A percentile compares a stretch with the other conserved stretches of the same genome.
phyloP scores from a whole-genome alignment of 2,329 filamentous ascomycete genomes.

The Huntiella decipiens region DNA sequence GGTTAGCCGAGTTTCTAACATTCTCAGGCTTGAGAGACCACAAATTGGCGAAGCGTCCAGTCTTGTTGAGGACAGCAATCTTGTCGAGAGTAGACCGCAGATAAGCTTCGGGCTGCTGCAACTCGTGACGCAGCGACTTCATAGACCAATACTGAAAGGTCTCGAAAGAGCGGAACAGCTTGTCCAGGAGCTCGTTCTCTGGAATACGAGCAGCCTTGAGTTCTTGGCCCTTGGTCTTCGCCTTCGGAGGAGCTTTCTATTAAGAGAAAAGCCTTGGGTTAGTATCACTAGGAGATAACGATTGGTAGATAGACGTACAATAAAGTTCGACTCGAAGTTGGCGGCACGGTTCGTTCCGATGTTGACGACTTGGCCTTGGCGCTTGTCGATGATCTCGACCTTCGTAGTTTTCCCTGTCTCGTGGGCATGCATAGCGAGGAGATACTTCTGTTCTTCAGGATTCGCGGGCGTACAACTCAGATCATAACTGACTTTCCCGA shows the following conservation, averaged over 20 bases:
- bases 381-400: slow-evolving; percentile 22
- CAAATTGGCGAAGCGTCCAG: slow-evolving; percentile 65
- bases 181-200: slow-evolving; percentile 70
- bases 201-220: slow-evolving; percentile 83
- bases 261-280: slow-evolving; percentile 8
- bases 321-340: slow-evolving; percentile 28
- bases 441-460: slow-evolving; percentile 47
- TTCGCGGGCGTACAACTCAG: slow-evolving; percentile 55
- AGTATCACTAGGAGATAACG: slow-evolving; percentile 9
- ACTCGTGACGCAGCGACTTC: slow-evolving; percentile 56
- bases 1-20: slow-evolving; percentile 27
- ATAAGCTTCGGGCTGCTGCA: slow-evolving; percentile 84
- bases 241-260: slow-evolving; percentile 33
- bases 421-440: slow-evolving; percentile 37
- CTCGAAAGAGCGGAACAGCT: slow-evolving; percentile 66
- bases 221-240: slow-evolving; percentile 44
- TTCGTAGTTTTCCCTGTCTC: slow-evolving; percentile 35
- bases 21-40: slow-evolving; percentile 59
- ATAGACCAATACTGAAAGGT: slow-evolving; percentile 88
- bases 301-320: slow-evolving; percentile 28
- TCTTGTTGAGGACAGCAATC: slow-evolving; percentile 65
- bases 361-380: slow-evolving; percentile 10
- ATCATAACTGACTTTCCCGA: slow-evolving; percentile 56
- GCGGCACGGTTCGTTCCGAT: slow-evolving; percentile 15
- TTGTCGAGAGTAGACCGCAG: slow-evolving; percentile 69